Percentiles rank a stretch among this genome's conserved stretches.
Conservation (phyloP, 768 basidiomycete species). For the Collybiopsis luxurians region DNA sequence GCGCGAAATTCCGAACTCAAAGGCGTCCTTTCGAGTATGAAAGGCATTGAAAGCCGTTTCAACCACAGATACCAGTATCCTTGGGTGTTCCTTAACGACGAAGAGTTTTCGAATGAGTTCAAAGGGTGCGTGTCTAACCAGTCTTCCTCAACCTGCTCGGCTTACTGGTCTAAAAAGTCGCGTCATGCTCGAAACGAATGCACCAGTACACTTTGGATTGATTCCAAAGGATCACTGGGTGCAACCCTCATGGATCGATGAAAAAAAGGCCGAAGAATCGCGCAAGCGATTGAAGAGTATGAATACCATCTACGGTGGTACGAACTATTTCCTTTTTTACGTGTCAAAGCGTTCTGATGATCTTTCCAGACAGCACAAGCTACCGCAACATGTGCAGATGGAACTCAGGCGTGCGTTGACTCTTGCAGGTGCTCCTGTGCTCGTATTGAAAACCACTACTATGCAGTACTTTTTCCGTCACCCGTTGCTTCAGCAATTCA, state of each 20-base stretch:
- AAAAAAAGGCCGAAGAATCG: slow-evolving; percentile 50
- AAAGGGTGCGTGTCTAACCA: slow-evolving; percentile 35
- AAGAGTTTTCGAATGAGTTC: slow-evolving; percentile 58
- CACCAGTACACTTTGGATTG: slow-evolving; percentile 48
- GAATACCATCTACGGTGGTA: slow-evolving; percentile 50
- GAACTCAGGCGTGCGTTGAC: slow-evolving; percentile 54
- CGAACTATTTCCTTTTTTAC: slow-evolving; percentile 11
- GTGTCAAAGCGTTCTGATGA: neutral
- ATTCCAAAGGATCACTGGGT: slow-evolving; percentile 63
- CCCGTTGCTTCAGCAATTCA: slow-evolving; percentile 49
- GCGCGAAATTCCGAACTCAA: slow-evolving; percentile 52
- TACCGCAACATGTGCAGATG: slow-evolving; percentile 81
- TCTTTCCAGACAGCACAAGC: neutral
- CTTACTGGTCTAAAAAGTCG: slow-evolving; percentile 17
- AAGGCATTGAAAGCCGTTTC: slow-evolving; percentile 63
- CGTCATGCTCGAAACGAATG: slow-evolving; percentile 37
- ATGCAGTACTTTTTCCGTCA: slow-evolving; percentile 77
- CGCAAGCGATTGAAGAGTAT: slow-evolving; percentile 49
- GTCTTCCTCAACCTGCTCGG: neutral
- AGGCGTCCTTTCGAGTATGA: slow-evolving; percentile 52
- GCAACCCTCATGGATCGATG: slow-evolving; percentile 73
- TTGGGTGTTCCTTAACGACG: slow-evolving; percentile 72
- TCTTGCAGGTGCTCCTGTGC: slow-evolving; percentile 4
- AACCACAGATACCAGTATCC: slow-evolving; percentile 65
- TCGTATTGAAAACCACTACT: slow-evolving; percentile 38